A percentile compares a stretch with the other conserved stretches of the same genome.
Evolutionary conservation across 345 rosid species (phyloP).

Genomic region (Firmiana major): DNA sequence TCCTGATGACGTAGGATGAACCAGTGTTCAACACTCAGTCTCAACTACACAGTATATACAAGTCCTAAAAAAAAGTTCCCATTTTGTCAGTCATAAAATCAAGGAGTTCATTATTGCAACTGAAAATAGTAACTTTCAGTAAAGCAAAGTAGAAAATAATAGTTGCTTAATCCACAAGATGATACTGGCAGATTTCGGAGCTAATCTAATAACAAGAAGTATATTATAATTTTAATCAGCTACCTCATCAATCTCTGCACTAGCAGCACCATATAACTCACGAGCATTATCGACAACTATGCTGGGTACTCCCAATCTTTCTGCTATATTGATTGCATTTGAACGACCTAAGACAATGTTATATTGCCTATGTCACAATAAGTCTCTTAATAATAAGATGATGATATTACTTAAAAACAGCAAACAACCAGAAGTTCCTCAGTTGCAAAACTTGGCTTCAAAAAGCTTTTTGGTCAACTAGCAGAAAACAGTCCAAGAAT

Average conservation of each 20-base stretch:
- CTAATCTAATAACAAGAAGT: neutral
- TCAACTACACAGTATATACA: neutral
- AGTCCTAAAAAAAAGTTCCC: neutral
- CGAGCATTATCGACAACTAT: constrained; percentile 50
- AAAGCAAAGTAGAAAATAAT: constrained; percentile 1
- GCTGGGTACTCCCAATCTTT: constrained; percentile 69
- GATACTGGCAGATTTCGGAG: neutral
- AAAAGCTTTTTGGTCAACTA: neutral
- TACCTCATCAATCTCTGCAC: constrained; percentile 87
- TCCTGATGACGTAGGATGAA: constrained; percentile 3
- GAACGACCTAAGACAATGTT: constrained; percentile 61
- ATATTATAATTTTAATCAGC: neutral
- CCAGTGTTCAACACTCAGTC: neutral
- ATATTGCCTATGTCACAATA: constrained; percentile 1
- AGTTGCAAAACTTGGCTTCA: neutral
- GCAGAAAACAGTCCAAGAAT: constrained; percentile 6
- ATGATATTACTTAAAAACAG: neutral
- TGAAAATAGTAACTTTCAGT: neutral
- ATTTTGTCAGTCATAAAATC: neutral
- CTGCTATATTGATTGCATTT: constrained; percentile 85
- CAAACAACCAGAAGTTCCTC: constrained; percentile 1
- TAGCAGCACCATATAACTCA: constrained; percentile 67
- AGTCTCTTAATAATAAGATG: neutral
- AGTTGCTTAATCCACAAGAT: neutral
- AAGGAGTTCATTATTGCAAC: neutral